Base-by-base conservation (phyloP, 2,329 filamentous ascomycete species). In the Fusarium avenaceum region DNA sequence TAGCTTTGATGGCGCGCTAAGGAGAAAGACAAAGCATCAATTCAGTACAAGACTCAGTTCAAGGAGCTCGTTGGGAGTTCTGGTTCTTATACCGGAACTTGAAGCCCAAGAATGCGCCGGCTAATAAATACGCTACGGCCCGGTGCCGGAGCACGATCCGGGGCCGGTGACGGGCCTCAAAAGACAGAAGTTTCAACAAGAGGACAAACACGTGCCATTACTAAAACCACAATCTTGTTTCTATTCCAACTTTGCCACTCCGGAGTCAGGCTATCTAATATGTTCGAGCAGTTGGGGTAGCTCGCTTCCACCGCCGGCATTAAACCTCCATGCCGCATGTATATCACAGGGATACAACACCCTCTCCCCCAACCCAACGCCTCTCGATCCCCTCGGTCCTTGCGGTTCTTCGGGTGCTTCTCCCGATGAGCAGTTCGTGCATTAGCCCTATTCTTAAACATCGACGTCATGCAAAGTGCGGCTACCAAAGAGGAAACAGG, bases 281-380 rank as follows among this genome's bases (percentile, higher is more conserved):
- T n/a, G 26, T 33, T 28, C 19, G 10, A 17, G 22, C 28, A 14
- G 14, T 53, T 17, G 15, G 17, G 32, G 30, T 17, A 38, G 55
- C 44, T 50, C 24, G 39, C 60, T 63, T 43, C 32, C 50, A 63
- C 58, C 58, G 58, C 58, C 39, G 58, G 60, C 33, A 63, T 39
- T 35, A 33, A 53, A 28, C 19, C 38, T 32, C 24, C 44, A 63
- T 35, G 44, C 19, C 44, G 35, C 38, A 28, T 38, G 17, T 17
- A 38, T n/a, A 17, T n/a, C 15, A 13, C 38, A 40, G 24, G 49
- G 19, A 49, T 40, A 15, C 22, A 26, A 30, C 30, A 33, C 47
- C 20, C 28, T 35, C 38, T 30, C 33, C 38, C 30, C 38, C 43
- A 63, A 63, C 30, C 17, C 19, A 40, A 53, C 19, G 38, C 19